Evolutionary conservation across 1,139 yeast genomes (phyloP).

Genomic region (Nakaseomyces delphensis): DNA sequence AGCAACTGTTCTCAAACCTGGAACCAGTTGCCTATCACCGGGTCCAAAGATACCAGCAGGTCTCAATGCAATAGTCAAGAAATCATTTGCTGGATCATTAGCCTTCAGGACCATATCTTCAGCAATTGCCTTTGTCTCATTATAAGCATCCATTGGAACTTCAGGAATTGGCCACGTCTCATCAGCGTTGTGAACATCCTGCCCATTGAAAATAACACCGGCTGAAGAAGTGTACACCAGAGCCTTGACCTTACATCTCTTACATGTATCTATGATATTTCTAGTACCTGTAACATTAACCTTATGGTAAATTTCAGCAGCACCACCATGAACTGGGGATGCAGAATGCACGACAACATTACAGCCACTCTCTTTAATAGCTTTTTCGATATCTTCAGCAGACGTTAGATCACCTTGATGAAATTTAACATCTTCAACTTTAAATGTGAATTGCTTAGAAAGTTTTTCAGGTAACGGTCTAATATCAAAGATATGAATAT

Average conservation of each 20-base stretch:
- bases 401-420: slow-evolving; percentile 83
- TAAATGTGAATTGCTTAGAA: slow-evolving; percentile 67
- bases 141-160: slow-evolving; percentile 92
- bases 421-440: slow-evolving; percentile 45
- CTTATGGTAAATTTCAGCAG: slow-evolving; percentile 69
- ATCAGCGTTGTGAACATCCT: slow-evolving; percentile 81
- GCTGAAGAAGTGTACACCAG: slow-evolving; percentile 95
- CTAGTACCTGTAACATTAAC: slow-evolving; percentile 89
- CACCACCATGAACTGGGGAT: slow-evolving; percentile 87
- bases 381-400: slow-evolving; percentile 54
- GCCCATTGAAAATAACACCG: slow-evolving; percentile 93
- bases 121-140: slow-evolving; percentile 89
- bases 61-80: slow-evolving; percentile 74
- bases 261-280: slow-evolving; percentile 60
- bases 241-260: slow-evolving; percentile 47
- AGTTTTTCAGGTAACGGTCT: slow-evolving; percentile 71
- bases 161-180: slow-evolving; percentile 91
- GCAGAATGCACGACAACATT: slow-evolving; percentile 90
- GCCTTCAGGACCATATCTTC: slow-evolving; percentile 74
- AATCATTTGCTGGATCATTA: slow-evolving; percentile 44
- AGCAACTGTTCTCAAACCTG: slow-evolving; percentile 82
- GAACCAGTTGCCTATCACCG: slow-evolving; percentile 94
- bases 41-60: slow-evolving; percentile 99
- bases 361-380: slow-evolving; percentile 52
- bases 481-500: slow-evolving; percentile 80